Evolutionary conservation across 1,284 basidiomycete genomes (phyloP).

Genomic region (Athelia sp.): DNA sequence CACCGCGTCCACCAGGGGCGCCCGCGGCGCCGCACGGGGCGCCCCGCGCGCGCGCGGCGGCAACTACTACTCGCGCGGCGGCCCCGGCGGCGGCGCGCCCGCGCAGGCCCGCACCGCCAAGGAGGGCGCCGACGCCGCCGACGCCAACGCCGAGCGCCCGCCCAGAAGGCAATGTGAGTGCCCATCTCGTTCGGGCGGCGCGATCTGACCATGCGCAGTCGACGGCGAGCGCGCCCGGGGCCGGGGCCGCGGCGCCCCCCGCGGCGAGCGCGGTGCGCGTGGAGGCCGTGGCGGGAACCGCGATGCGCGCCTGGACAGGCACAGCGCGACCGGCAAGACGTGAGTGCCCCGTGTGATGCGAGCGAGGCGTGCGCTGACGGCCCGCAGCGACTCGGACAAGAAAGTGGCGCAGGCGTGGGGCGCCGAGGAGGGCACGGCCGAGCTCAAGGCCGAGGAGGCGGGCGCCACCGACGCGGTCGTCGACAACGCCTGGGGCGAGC

Average conservation of each 20-base stretch:
- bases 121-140: slow-evolving; percentile 25
- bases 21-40: slow-evolving; percentile 40
- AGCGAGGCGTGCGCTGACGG: not conserved
- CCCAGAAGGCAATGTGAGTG: slow-evolving; percentile 3
- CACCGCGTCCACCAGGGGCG: slow-evolving; percentile 33
- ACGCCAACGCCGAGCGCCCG: slow-evolving; percentile 23
- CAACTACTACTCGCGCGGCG: slow-evolving; percentile 70
- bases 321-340: slow-evolving; percentile 80
- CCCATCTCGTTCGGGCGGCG: not conserved
- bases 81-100: slow-evolving; percentile 31
- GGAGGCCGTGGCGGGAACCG: slow-evolving; percentile 42
- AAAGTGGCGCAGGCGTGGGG: slow-evolving; percentile 91
- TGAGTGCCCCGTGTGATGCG: slow-evolving; percentile 27
- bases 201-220: slow-evolving; percentile 25
- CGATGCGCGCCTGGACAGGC: slow-evolving; percentile 67
- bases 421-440: slow-evolving; percentile 76
- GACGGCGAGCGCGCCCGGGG: slow-evolving; percentile 44
- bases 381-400: slow-evolving; percentile 81
- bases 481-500: slow-evolving; percentile 17
- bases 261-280: slow-evolving; percentile 39
- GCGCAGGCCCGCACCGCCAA: slow-evolving; percentile 28
- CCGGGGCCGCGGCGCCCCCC: slow-evolving; percentile 35
- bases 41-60: slow-evolving; percentile 71
- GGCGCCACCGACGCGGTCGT: slow-evolving; percentile 51
- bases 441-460: slow-evolving; percentile 73